Percentiles rank a stretch among this genome's conserved stretches.
Conservation (phyloP, 148 eudicot species). For the Camellia granthamiana region DNA sequence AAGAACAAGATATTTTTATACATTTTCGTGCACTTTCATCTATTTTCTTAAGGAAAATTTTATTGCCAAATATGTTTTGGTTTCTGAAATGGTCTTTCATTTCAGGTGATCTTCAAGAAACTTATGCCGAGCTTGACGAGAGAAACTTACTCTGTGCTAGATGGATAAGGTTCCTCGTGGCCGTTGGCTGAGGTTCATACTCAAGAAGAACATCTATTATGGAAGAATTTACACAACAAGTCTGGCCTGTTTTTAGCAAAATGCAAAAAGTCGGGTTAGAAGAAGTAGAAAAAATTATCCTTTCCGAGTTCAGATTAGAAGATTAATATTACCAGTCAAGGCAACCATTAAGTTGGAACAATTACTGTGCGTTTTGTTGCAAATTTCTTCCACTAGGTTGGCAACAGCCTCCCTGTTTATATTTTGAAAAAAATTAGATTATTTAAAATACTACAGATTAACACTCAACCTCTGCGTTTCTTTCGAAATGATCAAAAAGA, state of each 20-base stretch:
- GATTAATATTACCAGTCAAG: conserved; percentile 30
- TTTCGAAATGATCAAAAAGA: background rate
- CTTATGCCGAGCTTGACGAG: conserved; percentile 71
- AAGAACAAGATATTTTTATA: background rate
- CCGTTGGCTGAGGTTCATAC: conserved; percentile 60
- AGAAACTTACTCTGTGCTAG: conserved; percentile 62
- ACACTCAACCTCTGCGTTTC: background rate
- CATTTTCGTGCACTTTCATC: background rate
- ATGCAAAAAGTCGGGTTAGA: background rate
- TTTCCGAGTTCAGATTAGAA: background rate
- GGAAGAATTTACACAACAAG: conserved; percentile 63
- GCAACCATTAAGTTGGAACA: conserved; percentile 26
- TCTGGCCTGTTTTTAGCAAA: conserved; percentile 39
- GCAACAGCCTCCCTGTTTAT: conserved; percentile 29
- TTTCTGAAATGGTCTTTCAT: background rate
- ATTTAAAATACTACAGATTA: background rate
- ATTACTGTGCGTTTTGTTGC: conserved; percentile 18
- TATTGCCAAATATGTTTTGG: background rate
- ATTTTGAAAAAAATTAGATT: background rate
- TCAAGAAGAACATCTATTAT: conserved; percentile 31
- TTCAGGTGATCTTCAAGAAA: background rate
- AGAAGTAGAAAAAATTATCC: background rate
- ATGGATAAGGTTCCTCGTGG: conserved; percentile 80
- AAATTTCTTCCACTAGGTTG: conserved; percentile 28
- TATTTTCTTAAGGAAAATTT: background rate